phyloP scores from a whole-genome alignment of 495 filamentous ascomycete species.

The Friedmanniomyces endolithicus region DNA sequence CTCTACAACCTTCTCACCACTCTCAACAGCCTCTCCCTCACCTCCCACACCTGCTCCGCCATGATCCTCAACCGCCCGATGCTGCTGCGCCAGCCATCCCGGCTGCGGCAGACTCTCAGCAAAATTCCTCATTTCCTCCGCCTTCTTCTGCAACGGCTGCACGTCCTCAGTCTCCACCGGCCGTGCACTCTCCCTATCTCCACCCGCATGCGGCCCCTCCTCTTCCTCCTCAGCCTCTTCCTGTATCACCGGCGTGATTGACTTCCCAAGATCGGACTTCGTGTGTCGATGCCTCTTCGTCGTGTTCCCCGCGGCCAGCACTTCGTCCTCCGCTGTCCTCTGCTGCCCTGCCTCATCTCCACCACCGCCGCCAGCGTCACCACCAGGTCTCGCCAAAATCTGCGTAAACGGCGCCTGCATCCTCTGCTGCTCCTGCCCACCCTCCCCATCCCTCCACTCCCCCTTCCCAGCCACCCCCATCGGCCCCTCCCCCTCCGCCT shows the following conservation, averaged over 20 bases:
- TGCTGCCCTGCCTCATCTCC: neutral
- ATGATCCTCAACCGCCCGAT: neutral
- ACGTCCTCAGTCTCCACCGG: neutral
- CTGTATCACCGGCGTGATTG: slow-evolving; percentile 14
- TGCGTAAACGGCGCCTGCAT: neutral
- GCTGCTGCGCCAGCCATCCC: neutral
- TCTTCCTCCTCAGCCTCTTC: slow-evolving; percentile 24
- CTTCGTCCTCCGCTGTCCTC: slow-evolving; percentile 3
- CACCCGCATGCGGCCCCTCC: neutral
- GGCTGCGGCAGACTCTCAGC: slow-evolving; percentile 3
- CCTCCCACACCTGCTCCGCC: neutral
- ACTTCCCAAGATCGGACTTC: slow-evolving; percentile 3
- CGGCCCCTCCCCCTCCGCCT: slow-evolving; percentile 67
- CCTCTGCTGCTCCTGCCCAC: slow-evolving; percentile 12
- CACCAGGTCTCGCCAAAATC: neutral
- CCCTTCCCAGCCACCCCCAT: slow-evolving; percentile 59
- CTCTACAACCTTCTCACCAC: neutral
- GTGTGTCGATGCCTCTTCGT: slow-evolving; percentile 24
- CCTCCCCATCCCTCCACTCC: slow-evolving; percentile 33
- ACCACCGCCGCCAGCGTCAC: neutral
- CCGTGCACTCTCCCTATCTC: neutral
- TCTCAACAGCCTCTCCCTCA: neutral
- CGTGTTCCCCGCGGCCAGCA: slow-evolving; percentile 11
- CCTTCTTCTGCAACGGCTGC: neutral
- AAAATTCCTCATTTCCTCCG: neutral